Percentiles rank a stretch among this genome's conserved stretches.
These are phyloP conservation scores for Pestalotiopsis sp. DNA, from an alignment of 2,329 filamentous ascomycete species.

Conservation along the genomic window DNA sequence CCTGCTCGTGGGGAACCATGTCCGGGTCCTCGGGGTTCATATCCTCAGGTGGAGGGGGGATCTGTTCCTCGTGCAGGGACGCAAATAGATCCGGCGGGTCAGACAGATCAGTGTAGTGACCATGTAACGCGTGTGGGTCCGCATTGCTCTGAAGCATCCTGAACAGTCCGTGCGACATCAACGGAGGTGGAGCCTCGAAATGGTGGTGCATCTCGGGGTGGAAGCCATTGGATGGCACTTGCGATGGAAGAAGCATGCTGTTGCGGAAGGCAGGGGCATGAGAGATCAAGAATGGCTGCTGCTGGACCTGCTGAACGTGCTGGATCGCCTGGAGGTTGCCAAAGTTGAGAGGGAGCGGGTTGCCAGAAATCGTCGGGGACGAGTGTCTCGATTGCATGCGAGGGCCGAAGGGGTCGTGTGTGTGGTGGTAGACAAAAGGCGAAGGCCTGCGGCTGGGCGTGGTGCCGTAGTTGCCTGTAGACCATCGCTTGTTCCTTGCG, in stretches of 20 bases:
- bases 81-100: slow-evolving; percentile 79
- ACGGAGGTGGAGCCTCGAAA: slow-evolving; percentile 62
- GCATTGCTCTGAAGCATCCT: slow-evolving; percentile 76
- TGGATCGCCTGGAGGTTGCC: slow-evolving; percentile 58
- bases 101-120: slow-evolving; percentile 73
- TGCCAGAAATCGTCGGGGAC: slow-evolving; percentile 49
- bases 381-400: slow-evolving; percentile 58
- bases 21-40: slow-evolving; percentile 80
- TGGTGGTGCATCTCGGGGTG: slow-evolving; percentile 53
- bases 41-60: slow-evolving; percentile 75
- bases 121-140: slow-evolving; percentile 66
- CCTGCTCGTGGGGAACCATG: slow-evolving; percentile 76
- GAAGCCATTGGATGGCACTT: slow-evolving; percentile 53
- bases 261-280: slow-evolving; percentile 57
- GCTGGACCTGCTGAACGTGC: slow-evolving; percentile 45
- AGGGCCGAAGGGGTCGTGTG: slow-evolving; percentile 61
- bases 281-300: slow-evolving; percentile 57
- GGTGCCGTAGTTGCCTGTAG: slow-evolving; percentile 72
- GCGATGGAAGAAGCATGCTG: slow-evolving; percentile 61
- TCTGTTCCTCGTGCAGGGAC: slow-evolving; percentile 73
- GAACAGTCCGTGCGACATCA: slow-evolving; percentile 74
- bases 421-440: slow-evolving; percentile 65
- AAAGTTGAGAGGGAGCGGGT: slow-evolving; percentile 55
- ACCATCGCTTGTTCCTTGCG: slow-evolving; percentile 74
- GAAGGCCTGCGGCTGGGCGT: slow-evolving; percentile 57